Evolutionary conservation across 345 rosid species (phyloP), one percentile per base, ranked within the genome.

Genomic region (Physaria fendleri): DNA sequence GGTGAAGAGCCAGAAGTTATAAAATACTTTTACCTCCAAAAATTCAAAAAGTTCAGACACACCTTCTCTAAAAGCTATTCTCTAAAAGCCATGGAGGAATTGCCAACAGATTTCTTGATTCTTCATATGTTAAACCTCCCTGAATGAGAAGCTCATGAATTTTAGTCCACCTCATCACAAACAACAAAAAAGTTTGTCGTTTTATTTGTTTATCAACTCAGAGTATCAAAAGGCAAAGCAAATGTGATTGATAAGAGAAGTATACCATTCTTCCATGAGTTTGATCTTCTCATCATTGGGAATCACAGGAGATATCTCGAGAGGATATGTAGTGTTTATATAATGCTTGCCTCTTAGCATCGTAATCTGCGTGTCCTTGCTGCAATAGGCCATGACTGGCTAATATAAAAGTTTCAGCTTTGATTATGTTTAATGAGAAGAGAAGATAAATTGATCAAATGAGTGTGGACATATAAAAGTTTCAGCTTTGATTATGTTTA

Each of bases 181-280:
- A 59, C 34, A 32, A 39, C 33, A n/a, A 20, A 57, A 41, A 27
- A 20, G 13, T 30, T 54, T 40, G 10, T 50, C 15, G 44, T 1
- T 0, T 3, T 25, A 7, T 15, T 18, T 6, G 13, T 9, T 3
- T n/a, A n/a, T 40, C 27, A 25, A n/a, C 8, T 16, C 0, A 16
- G 4, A 38, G 28, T 11, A 48, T 13, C 48, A 16, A 46, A 47
- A 28, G 41, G 5, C 33, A 39, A 41, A 0, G 21, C 21, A 13
- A 10, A 25, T 65, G 22, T 15, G 29, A 32, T 1, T n/a, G n/a
- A n/a, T n/a, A n/a, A n/a, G n/a, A 33, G 32, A 18, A 38, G 44
- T 17, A 39, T 65, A 87, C 95, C 97, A 90, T 69, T 90, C 94
- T 77, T 90, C 89, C 97, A 90, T 90, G 66, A 90, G 95, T 78